Evolutionary conservation across 805 yeast genomes (phyloP), one percentile per base, ranked within the genome.

Genomic region (Ogataea pignaliae): DNA sequence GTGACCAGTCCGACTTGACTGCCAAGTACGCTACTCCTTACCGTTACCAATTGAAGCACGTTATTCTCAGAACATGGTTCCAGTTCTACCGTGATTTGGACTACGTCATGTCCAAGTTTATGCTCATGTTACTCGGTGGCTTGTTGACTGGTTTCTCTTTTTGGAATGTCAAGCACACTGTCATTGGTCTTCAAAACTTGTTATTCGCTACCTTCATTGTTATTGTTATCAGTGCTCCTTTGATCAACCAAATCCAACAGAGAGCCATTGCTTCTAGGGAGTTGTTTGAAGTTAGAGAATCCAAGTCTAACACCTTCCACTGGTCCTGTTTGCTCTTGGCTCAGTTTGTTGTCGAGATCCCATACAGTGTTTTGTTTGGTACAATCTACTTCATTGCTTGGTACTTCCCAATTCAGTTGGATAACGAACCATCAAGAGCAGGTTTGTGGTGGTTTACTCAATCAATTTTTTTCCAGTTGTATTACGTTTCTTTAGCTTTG

Each of bases 271-370:
- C 63, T 10, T 69, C 79, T 18, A 72, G 89, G 54, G 82, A 78
- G 45, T 60, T 83, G 32, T 84, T 65, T 56, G 89, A 83, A 61
- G 84, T 76, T 8, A 72, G 90, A 53, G 91, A 84, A 55, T 71
- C 78, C 14, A 74, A 79, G 43, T 79, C 87, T 5, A 83, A 82
- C 55, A 85, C 85, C 35, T 84, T 78, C 66, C 83, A 80, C 53
- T 84, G 89, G 89, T 67, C 78, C 28, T 60, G 73, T 30, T 61
- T 84, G 60, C 55, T 81, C 36, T 42, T 80, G 16, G 63, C 83
- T 3, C 80, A 81, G 52, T 66, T 70, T 46, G 35, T 76, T 14
- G 70, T 70, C 44, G 91, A 84, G 58, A 53, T 81, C 16, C 88
- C 88, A 2, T 84, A 79, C 64, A 74, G 72, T 47, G 50, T 75